A percentile compares a stretch with the other conserved stretches of the same genome.
phyloP scores from a whole-genome alignment of 1,284 basidiomycete species.

The Rhodotorula sp. region DNA sequence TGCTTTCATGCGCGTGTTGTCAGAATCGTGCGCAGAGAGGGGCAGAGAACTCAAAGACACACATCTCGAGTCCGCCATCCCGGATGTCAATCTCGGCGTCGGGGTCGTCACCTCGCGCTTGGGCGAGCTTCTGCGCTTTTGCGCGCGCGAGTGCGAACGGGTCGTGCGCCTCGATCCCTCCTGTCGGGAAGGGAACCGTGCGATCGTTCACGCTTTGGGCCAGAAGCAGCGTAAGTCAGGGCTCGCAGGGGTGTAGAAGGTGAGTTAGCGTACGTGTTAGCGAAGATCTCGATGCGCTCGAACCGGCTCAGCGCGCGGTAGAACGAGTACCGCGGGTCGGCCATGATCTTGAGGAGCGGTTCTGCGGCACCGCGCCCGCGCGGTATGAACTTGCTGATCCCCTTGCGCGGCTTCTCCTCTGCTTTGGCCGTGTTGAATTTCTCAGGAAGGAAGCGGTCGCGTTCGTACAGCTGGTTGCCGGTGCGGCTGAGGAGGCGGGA shows the following conservation, averaged over 20 bases:
- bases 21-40: rapidly evolving
- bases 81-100: conserved; percentile 19
- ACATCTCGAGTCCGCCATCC: conserved; percentile 40
- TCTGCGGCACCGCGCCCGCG: conserved; percentile 56
- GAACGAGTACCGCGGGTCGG: conserved; percentile 77
- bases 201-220: conserved; percentile 49
- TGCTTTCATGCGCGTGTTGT: background rate
- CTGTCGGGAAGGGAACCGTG: conserved; percentile 79
- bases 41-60: background rate
- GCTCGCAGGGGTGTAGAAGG: background rate
- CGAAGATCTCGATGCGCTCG: conserved; percentile 72
- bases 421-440: conserved; percentile 48
- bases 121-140: conserved; percentile 30
- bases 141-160: conserved; percentile 49
- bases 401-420: background rate
- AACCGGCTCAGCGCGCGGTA: conserved; percentile 73
- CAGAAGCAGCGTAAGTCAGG: no score
- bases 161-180: conserved; percentile 70
- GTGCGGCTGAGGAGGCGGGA: conserved; percentile 76
- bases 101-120: conserved; percentile 23
- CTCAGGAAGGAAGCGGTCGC: conserved; percentile 64
- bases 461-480: conserved; percentile 75
- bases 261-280: conserved; percentile 61
- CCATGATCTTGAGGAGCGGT: conserved; percentile 78
- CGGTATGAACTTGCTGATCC: background rate